phyloP scores from a whole-genome alignment of 1,284 basidiomycete genomes.

The Phenoliferia sp. region DNA sequence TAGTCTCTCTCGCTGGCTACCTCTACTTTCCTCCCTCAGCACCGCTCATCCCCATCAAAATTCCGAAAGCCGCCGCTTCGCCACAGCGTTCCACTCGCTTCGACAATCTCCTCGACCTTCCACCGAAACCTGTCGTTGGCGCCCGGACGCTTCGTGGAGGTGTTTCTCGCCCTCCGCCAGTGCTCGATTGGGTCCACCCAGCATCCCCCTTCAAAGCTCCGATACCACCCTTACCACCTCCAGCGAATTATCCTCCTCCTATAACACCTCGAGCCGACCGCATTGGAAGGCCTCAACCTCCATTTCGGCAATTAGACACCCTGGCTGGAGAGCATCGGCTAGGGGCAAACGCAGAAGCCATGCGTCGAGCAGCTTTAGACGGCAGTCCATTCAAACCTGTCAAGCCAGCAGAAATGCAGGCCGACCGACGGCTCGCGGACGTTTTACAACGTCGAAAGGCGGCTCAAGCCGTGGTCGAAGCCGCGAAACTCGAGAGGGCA shows the following conservation, averaged over 20 bases:
- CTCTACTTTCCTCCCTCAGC: slow-evolving; percentile 22
- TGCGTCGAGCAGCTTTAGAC: slow-evolving; percentile 8
- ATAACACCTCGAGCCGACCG: not conserved
- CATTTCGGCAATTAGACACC: not conserved
- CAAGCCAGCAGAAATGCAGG: slow-evolving; percentile 17
- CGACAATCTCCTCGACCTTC: not conserved
- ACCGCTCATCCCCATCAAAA: not conserved
- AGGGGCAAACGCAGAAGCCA: slow-evolving; percentile 19
- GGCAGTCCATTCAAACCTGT: slow-evolving; percentile 17
- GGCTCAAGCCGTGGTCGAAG: not conserved
- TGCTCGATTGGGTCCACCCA: not conserved
- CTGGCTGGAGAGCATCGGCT: not conserved
- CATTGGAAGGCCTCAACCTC: not conserved
- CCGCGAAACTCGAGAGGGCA: not conserved
- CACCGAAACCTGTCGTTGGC: not conserved
- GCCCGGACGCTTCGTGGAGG: not conserved
- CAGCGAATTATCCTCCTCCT: not conserved
- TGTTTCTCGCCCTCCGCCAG: not conserved
- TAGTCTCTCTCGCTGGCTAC: slow-evolving; percentile 11
- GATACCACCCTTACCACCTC: not conserved
- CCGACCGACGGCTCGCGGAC: not conserved
- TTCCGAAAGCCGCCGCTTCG: not conserved
- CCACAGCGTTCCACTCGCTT: not conserved
- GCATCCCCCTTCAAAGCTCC: not conserved
- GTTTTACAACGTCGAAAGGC: not conserved